Evolutionary conservation across 1,284 basidiomycete genomes (phyloP), one percentile per base, ranked within the genome.

Genomic region (Malassezia japonica): DNA sequence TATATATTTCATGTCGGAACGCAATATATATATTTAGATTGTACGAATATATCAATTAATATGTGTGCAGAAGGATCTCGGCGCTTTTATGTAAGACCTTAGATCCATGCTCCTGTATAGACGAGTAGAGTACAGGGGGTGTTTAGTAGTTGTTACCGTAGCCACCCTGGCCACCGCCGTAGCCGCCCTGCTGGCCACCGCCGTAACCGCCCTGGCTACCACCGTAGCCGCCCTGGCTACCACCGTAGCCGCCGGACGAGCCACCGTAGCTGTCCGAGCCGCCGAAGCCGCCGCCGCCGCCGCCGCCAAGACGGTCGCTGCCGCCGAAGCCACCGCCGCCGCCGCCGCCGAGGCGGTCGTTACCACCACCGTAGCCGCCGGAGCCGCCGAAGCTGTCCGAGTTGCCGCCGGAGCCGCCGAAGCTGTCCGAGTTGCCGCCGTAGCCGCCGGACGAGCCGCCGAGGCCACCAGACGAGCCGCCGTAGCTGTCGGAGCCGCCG

Each of bases 261-360:
- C 39, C 16, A 16, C 50, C 45, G 33, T 42, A 53, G 38, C 31
- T n/a, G 50, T 29, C 37, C 18, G 46, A 36, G 33, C n/a, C 46
- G 20, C 51, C 57, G 6, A 41, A 24, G 28, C 55, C 47, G 43
- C 53, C 53, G 21, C 55, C 50, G 34, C 49, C 59, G 38, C 42
- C 38, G 20, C 43, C 44, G 20, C 20, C 8, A 5, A 5, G 8
- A 15, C n/a, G n/a, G n/a, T n/a, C 34, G 49, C 29, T 31, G 37
- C 39, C 50, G 18, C 50, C 48, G 18, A 50, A 53, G 29, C 53
- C 56, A 29, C 39, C 39, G 21, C 4, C 43, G 24, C 37, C 23
- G 25, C 37, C 51, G 0, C 43, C 44, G 28, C 28, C 29, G 25
- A 29, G 41, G 12, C 24, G 20, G 29, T 35, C 46, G 18, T 58